A percentile compares a stretch with the other conserved stretches of the same genome.
Evolutionary conservation across 2,329 filamentous ascomycete genomes (phyloP).

Genomic region (Aquanectria penicillioides): DNA sequence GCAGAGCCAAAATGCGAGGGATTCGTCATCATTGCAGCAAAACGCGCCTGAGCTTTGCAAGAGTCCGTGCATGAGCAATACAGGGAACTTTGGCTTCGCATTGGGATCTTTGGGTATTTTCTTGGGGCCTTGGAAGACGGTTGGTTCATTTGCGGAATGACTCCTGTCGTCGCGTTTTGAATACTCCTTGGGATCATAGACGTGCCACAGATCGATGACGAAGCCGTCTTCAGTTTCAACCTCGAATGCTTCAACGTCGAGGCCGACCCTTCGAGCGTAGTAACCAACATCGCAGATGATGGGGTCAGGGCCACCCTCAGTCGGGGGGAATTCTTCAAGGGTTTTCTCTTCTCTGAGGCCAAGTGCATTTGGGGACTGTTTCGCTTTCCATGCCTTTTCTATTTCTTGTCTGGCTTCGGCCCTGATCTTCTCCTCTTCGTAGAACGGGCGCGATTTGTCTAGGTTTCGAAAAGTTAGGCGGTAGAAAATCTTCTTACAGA

Average conservation of each 20-base stretch:
- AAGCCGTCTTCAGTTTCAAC: conserved; percentile 96
- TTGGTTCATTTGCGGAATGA: conserved; percentile 63
- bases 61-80: conserved; percentile 88
- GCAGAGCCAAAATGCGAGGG: conserved; percentile 89
- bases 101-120: conserved; percentile 49
- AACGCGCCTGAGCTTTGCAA: conserved; percentile 90
- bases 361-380: conserved; percentile 47
- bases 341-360: conserved; percentile 55
- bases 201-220: conserved; percentile 87
- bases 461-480: conserved; percentile 69
- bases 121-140: conserved; percentile 63
- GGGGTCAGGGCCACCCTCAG: conserved; percentile 83
- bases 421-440: conserved; percentile 75
- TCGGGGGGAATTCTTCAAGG: conserved; percentile 72
- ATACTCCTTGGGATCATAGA: conserved; percentile 85
- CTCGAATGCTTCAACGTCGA: conserved; percentile 84
- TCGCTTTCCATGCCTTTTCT: conserved; percentile 70
- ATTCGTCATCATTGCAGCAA: conserved; percentile 89
- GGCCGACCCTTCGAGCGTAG: conserved; percentile 86
- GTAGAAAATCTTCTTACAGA: conserved; percentile 60
- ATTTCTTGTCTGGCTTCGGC: conserved; percentile 65
- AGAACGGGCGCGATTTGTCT: conserved; percentile 71
- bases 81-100: conserved; percentile 74
- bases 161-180: conserved; percentile 61
- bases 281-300: conserved; percentile 83